Percentiles rank a stretch among this genome's conserved stretches.
Conservation (phyloP, 768 basidiomycete species). For the Nidularia sp. region DNA sequence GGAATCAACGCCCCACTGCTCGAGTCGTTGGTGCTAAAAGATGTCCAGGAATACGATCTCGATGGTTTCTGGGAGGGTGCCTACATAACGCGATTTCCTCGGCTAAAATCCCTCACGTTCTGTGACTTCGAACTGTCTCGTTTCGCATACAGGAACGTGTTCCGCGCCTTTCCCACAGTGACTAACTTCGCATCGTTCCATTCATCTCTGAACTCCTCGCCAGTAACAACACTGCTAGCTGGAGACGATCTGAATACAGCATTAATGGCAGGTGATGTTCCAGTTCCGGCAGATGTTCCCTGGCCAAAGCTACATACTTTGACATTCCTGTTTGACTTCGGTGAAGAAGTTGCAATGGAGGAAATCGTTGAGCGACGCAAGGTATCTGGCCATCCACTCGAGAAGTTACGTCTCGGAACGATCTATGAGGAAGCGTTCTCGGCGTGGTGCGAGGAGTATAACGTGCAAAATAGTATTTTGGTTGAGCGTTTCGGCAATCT, state of each 20-base stretch:
- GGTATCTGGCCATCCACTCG: constrained; percentile 19
- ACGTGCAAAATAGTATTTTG: constrained; percentile 13
- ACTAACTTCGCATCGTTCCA: constrained; percentile 23
- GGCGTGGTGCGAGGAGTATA: constrained; percentile 6
- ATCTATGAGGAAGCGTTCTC: constrained; percentile 11
- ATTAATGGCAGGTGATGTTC: background rate
- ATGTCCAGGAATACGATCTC: constrained; percentile 35
- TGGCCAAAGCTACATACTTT: constrained; percentile 32
- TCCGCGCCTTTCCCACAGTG: constrained; percentile 27
- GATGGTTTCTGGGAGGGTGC: constrained; percentile 25
- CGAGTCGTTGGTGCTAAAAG: constrained; percentile 37
- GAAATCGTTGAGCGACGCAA: constrained; percentile 19
- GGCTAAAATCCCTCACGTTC: constrained; percentile 31
- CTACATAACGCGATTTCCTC: constrained; percentile 21
- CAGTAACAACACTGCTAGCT: constrained; percentile 19
- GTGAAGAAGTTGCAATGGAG: constrained; percentile 18
- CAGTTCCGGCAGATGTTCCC: constrained; percentile 7
- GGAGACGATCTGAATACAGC: constrained; percentile 4
- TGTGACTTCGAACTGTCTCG: constrained; percentile 35
- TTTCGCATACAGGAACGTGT: constrained; percentile 21
- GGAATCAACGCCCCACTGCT: constrained; percentile 33
- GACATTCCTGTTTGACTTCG: constrained; percentile 21
- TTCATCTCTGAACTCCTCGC: constrained; percentile 14
- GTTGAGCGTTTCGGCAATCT: constrained; percentile 16
- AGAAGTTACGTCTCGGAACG: constrained; percentile 21